These are phyloP conservation scores for Somion occarium DNA, from an alignment of 1,284 basidiomycete species.

Conservation along the genomic window DNA sequence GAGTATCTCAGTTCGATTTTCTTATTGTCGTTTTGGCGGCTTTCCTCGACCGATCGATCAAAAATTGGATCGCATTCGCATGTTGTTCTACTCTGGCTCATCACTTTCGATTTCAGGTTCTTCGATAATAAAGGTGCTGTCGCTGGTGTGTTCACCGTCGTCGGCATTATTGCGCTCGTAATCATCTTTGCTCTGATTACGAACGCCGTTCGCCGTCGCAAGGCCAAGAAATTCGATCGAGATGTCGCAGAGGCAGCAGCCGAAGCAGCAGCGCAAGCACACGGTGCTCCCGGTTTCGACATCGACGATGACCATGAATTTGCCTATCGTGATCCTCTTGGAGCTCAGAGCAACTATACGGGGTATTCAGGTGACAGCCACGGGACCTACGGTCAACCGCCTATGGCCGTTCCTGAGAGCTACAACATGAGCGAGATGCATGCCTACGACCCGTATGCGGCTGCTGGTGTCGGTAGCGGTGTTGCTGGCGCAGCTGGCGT, in stretches of 20 bases:
- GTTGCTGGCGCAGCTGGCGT: conserved; percentile 24
- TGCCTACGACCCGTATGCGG: conserved; percentile 30
- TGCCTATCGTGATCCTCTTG: conserved; percentile 20
- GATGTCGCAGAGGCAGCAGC: conserved; percentile 61
- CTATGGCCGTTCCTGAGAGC: conserved; percentile 30
- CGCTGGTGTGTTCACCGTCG: conserved; percentile 64
- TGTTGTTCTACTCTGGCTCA: not conserved
- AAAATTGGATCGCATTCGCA: not conserved
- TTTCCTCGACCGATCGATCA: not conserved
- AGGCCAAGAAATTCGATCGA: conserved; percentile 59
- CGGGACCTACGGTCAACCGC: conserved; percentile 53
- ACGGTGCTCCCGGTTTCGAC: conserved; percentile 43
- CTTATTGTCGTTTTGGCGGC: not conserved
- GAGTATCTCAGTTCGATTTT: not conserved
- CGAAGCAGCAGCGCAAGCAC: conserved; percentile 25
- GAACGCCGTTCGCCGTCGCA: conserved; percentile 52
- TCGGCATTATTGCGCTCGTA: conserved; percentile 52
- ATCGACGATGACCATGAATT: conserved; percentile 36
- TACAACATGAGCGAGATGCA: conserved; percentile 52
- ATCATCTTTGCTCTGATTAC: conserved; percentile 49
- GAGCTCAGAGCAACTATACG: conserved; percentile 20
- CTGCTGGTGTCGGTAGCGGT: conserved; percentile 20
- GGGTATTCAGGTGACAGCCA: conserved; percentile 60
- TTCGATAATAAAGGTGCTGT: conserved; percentile 68
- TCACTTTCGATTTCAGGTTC: conserved; percentile 41